phyloP scores from a whole-genome alignment of 2,329 filamentous ascomycete genomes.

The Colletotrichum nymphaeae region DNA sequence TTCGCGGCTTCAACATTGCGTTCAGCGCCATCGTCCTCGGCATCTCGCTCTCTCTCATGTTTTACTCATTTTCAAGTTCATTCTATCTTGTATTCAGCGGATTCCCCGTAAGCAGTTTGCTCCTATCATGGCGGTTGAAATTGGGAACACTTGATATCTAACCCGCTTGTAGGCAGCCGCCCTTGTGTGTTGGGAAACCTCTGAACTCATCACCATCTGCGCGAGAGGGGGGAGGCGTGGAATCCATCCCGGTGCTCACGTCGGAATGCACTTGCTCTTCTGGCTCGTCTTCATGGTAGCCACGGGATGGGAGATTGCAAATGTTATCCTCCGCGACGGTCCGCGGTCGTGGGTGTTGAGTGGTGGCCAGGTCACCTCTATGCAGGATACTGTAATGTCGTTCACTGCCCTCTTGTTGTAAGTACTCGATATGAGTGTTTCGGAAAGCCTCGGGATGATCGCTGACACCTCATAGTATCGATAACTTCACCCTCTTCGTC shows the following conservation, averaged over 20 bases:
- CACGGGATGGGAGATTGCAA: conserved; percentile 40
- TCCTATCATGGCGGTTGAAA: background rate
- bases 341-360: conserved; percentile 1
- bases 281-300: conserved; percentile 48
- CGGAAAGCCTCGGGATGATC: background rate
- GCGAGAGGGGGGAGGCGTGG: conserved; percentile 46
- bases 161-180: conserved; percentile 46
- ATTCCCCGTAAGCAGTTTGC: conserved; percentile 6
- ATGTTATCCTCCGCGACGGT: conserved; percentile 7
- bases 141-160: background rate
- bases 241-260: conserved; percentile 57
- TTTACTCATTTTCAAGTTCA: background rate
- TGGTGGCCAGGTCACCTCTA: background rate
- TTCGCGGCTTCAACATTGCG: conserved; percentile 44
- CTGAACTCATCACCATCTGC: conserved; percentile 52
- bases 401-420: conserved; percentile 36
- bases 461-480: conserved; percentile 22
- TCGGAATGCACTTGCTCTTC: conserved; percentile 54
- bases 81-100: background rate
- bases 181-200: conserved; percentile 48
- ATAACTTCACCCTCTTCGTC: conserved; percentile 53
- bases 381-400: conserved; percentile 36
- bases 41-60: conserved; percentile 13
- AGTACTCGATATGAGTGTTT: background rate
- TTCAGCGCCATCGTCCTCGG: conserved; percentile 38